These are phyloP conservation scores for Fonsecaea erecta DNA, from an alignment of 2,329 filamentous ascomycete genomes.

Conservation along the genomic window DNA sequence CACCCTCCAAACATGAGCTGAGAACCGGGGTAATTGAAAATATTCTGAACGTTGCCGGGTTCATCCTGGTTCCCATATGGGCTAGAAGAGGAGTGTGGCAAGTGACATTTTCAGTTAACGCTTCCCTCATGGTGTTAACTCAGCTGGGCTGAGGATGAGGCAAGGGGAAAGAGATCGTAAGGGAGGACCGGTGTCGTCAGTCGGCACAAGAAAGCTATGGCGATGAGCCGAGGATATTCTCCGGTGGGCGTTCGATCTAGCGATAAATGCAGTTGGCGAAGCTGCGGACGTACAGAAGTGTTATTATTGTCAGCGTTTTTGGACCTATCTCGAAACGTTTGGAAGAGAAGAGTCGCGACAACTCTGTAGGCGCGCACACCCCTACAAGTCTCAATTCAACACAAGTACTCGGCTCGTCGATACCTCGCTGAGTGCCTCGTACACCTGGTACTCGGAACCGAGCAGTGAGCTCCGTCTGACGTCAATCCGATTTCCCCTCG, in stretches of 20 bases:
- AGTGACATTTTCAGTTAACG: neutral
- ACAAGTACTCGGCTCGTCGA: too few relatives aligned
- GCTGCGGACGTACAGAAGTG: neutral
- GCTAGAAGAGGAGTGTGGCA: neutral
- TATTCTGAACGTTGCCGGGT: neutral
- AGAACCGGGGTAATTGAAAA: neutral
- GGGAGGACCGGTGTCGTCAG: neutral
- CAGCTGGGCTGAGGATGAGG: too few relatives aligned
- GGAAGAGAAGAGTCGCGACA: neutral
- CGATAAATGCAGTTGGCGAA: neutral
- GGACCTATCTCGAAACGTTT: neutral
- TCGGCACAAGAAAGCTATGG: neutral
- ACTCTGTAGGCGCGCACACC: neutral
- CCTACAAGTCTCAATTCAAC: neutral
- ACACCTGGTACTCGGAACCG: too few relatives aligned
- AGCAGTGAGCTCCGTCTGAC: constrained; percentile 1
- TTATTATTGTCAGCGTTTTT: neutral
- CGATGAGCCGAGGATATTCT: neutral
- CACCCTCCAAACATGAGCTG: neutral
- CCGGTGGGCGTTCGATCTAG: neutral
- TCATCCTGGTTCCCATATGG: neutral
- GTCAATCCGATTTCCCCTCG: constrained; percentile 1
- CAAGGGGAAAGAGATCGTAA: too few relatives aligned
- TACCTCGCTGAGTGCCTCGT: too few relatives aligned
- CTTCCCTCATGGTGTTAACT: too few relatives aligned